Percentiles rank a stretch among this genome's conserved stretches.
Evolutionary conservation across 192 early-diverging fungal species (phyloP).

Genomic region (Haplosporangium gracile): DNA sequence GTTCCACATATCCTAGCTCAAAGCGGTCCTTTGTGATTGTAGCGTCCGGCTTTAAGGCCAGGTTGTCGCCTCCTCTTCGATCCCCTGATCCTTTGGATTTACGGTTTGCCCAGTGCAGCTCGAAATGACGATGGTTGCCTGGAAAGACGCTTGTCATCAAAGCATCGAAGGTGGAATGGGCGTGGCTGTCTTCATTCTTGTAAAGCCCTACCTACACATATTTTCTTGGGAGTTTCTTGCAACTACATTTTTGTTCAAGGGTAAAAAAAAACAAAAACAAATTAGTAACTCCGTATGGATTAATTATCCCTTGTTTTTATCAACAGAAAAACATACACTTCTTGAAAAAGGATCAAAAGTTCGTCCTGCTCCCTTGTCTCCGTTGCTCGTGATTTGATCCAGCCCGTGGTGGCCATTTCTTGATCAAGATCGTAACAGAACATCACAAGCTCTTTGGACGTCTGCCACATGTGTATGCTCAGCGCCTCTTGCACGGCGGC

Average conservation of each 20-base stretch:
- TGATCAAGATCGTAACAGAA: no score
- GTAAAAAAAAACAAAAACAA: no score
- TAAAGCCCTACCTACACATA: no score
- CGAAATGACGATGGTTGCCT: background rate
- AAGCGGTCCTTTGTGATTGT: background rate
- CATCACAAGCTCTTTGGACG: no score
- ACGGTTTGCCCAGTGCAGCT: conserved; percentile 10
- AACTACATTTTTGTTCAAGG: no score
- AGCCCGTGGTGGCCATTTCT: no score
- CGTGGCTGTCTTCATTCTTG: conserved; percentile 10
- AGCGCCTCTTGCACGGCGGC: no score
- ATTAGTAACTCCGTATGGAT: no score
- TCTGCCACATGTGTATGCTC: no score
- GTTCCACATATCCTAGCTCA: conserved; percentile 9
- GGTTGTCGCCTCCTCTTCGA: conserved; percentile 4
- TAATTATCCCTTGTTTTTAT: no score
- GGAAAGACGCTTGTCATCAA: conserved; percentile 5
- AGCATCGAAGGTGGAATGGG: conserved; percentile 6
- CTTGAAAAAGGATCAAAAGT: background rate
- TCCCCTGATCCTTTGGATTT: background rate
- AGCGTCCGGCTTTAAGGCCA: conserved; percentile 17
- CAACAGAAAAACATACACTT: background rate
- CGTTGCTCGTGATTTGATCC: no score
- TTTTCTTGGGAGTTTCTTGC: no score
- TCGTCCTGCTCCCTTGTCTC: background rate